Conservation (phyloP, 2,329 filamentous ascomycete species). For the Paramyrothecium sp. region DNA sequence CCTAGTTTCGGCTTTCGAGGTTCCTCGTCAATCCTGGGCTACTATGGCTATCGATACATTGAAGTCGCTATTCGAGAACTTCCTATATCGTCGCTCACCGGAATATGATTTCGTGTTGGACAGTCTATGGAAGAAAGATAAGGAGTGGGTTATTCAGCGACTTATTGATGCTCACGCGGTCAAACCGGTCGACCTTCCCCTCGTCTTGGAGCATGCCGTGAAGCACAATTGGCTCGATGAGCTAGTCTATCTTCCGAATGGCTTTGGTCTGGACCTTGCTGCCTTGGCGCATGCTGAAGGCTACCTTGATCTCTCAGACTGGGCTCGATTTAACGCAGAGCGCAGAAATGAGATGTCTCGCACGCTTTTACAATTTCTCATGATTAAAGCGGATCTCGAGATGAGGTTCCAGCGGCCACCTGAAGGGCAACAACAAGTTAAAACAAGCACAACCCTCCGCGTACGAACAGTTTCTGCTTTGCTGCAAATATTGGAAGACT, state of each 20-base stretch:
- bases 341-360: constrained; percentile 66
- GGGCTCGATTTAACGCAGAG: constrained; percentile 71
- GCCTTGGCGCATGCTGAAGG: constrained; percentile 80
- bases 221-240: constrained; percentile 83
- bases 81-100: constrained; percentile 73
- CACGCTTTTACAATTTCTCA: constrained; percentile 75
- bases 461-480: constrained; percentile 83
- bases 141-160: constrained; percentile 78
- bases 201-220: constrained; percentile 62
- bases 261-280: constrained; percentile 84
- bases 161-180: constrained; percentile 80
- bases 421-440: constrained; percentile 54
- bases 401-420: constrained; percentile 68
- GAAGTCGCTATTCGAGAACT: constrained; percentile 77
- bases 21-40: constrained; percentile 72
- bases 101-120: constrained; percentile 88
- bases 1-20: constrained; percentile 73
- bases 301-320: constrained; percentile 76
- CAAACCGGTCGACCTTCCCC: constrained; percentile 52
- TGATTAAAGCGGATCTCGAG: constrained; percentile 82
- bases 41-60: constrained; percentile 72
- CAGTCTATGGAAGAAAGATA: constrained; percentile 88
- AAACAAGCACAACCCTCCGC: constrained; percentile 71
- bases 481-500: constrained; percentile 75
- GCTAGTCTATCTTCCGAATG: constrained; percentile 74